A percentile compares a stretch with the other conserved stretches of the same genome.
Evolutionary conservation across 2,329 filamentous ascomycete genomes (phyloP).

Genomic region (Xylariaceae sp.): DNA sequence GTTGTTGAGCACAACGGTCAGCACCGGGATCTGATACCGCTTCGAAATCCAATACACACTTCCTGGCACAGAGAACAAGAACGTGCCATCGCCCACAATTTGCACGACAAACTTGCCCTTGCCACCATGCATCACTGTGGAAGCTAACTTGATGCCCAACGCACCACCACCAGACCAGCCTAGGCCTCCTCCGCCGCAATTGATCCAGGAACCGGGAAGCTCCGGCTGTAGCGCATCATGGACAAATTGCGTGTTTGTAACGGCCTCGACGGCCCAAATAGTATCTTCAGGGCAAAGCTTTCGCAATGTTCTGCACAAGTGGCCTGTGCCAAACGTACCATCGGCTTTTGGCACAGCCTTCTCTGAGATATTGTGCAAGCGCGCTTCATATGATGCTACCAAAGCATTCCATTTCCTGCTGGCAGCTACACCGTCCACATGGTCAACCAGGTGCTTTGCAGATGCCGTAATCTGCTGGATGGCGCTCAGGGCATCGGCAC

Average conservation of each 20-base stretch:
- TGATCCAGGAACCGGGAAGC: conserved; percentile 46
- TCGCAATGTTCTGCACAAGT: conserved; percentile 35
- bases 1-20: conserved; percentile 54
- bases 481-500: conserved; percentile 58
- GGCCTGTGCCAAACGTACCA: conserved; percentile 54
- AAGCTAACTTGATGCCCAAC: conserved; percentile 45
- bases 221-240: conserved; percentile 63
- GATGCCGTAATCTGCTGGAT: conserved; percentile 63
- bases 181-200: conserved; percentile 48
- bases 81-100: conserved; percentile 54
- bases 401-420: conserved; percentile 48
- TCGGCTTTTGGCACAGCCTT: conserved; percentile 53
- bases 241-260: conserved; percentile 62
- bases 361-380: conserved; percentile 54
- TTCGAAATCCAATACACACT: conserved; percentile 53
- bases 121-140: conserved; percentile 35
- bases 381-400: conserved; percentile 51
- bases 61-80: conserved; percentile 48
- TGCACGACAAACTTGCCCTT: conserved; percentile 48
- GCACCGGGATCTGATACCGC: conserved; percentile 48
- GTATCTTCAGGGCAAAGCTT: conserved; percentile 43
- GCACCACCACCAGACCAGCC: conserved; percentile 49
- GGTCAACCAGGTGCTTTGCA: conserved; percentile 37
- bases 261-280: conserved; percentile 69
- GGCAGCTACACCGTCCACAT: conserved; percentile 34